Conservation (phyloP, 1,139 yeast species). For the Yamadazyma oceani region DNA sequence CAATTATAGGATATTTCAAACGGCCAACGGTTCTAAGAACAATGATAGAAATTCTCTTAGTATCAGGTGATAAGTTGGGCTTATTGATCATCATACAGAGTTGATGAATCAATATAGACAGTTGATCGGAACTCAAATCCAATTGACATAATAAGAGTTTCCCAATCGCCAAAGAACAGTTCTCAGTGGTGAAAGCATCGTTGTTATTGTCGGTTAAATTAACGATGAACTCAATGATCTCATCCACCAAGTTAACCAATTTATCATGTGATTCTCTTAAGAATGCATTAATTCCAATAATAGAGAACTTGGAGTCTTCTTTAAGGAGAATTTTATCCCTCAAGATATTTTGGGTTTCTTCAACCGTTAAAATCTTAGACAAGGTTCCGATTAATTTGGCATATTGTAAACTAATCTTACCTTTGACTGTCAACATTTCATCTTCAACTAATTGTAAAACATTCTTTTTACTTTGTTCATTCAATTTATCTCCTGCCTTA, state of each 20-base stretch:
- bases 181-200: conserved; percentile 65
- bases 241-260: conserved; percentile 50
- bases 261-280: conserved; percentile 72
- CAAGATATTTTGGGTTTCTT: conserved; percentile 65
- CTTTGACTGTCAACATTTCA: conserved; percentile 54
- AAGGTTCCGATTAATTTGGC: conserved; percentile 80
- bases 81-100: conserved; percentile 49
- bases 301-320: conserved; percentile 56
- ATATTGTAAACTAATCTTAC: conserved; percentile 66
- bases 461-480: conserved; percentile 67
- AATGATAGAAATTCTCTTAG: conserved; percentile 77
- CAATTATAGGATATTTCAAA: conserved; percentile 49
- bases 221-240: conserved; percentile 48
- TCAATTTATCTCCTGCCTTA: conserved; percentile 76
- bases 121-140: conserved; percentile 25
- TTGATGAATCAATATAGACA: conserved; percentile 41
- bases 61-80: conserved; percentile 71
- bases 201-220: conserved; percentile 42
- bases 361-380: conserved; percentile 62
- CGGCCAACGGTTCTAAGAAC: conserved; percentile 75
- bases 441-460: conserved; percentile 77
- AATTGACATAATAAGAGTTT: conserved; percentile 55
- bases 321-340: conserved; percentile 57
- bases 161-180: conserved; percentile 81
- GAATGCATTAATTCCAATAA: conserved; percentile 76